phyloP scores from a whole-genome alignment of 164 flowering plant species.

The Buxus sempervirens region DNA sequence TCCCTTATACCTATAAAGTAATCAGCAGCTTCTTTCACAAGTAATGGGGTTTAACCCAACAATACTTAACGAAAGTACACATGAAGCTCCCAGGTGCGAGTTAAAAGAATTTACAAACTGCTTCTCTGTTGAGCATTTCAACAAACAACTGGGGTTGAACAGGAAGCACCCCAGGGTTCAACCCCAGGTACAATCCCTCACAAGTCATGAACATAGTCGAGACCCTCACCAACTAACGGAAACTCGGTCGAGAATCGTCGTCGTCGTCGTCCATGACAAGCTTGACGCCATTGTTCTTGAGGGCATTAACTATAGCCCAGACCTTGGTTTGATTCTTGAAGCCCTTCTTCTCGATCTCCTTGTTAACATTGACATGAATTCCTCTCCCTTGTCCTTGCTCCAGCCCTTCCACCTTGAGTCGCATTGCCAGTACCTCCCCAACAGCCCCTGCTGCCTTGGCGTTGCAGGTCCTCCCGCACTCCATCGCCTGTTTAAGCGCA shows the following conservation, averaged over 20 bases:
- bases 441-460: slow-evolving; percentile 86
- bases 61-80: too few species aligned
- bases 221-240: too few species aligned
- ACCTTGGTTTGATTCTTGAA: slow-evolving; percentile 65
- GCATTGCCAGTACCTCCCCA: slow-evolving; percentile 92
- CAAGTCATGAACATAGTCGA: too few species aligned
- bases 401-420: slow-evolving; percentile 88
- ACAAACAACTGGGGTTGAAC: too few species aligned
- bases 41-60: too few species aligned
- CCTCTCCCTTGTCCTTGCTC: slow-evolving; percentile 67
- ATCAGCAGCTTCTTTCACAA: too few species aligned
- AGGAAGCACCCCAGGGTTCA: too few species aligned
- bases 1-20: too few species aligned
- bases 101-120: too few species aligned
- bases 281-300: slow-evolving; percentile 68
- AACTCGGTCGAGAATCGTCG: background rate
- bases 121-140: too few species aligned
- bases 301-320: slow-evolving; percentile 84
- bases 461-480: slow-evolving; percentile 80
- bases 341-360: slow-evolving; percentile 83
- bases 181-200: too few species aligned
- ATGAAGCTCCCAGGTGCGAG: too few species aligned
- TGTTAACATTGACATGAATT: slow-evolving; percentile 62
- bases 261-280: slow-evolving; percentile 56
- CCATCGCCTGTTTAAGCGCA: slow-evolving; percentile 56